Conservation (phyloP, 345 rosid species). For the Cardiospermum halicacabum region DNA sequence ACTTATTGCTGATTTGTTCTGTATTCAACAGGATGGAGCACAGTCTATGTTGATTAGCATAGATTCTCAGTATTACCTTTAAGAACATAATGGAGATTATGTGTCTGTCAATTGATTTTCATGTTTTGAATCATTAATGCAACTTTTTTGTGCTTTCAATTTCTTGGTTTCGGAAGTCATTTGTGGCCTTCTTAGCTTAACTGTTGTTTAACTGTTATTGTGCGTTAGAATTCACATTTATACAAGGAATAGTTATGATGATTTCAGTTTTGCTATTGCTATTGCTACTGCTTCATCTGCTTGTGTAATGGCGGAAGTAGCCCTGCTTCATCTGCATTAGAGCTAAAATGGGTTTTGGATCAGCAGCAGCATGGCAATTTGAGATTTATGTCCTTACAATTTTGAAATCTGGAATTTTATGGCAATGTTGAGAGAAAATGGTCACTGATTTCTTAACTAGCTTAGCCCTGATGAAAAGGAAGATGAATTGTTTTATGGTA, state of each 20-base stretch:
- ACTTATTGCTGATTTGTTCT: background rate
- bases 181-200: background rate
- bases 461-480: too few species aligned
- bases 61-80: background rate
- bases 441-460: background rate
- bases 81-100: background rate
- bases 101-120: background rate
- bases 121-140: background rate
- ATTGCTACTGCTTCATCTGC: too few species aligned
- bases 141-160: background rate
- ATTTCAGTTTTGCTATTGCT: background rate
- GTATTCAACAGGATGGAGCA: background rate
- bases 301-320: too few species aligned
- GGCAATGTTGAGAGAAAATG: background rate
- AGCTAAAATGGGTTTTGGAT: background rate
- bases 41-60: background rate
- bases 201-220: background rate
- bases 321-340: too few species aligned
- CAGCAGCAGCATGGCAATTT: background rate
- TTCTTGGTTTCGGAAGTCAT: background rate
- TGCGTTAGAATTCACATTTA: too few species aligned
- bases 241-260: background rate
- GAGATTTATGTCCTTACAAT: background rate
- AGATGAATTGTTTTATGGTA: background rate
- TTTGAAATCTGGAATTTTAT: background rate